Conservation (phyloP, 164 flowering plant genomes). For the Liriodendron chinense region DNA sequence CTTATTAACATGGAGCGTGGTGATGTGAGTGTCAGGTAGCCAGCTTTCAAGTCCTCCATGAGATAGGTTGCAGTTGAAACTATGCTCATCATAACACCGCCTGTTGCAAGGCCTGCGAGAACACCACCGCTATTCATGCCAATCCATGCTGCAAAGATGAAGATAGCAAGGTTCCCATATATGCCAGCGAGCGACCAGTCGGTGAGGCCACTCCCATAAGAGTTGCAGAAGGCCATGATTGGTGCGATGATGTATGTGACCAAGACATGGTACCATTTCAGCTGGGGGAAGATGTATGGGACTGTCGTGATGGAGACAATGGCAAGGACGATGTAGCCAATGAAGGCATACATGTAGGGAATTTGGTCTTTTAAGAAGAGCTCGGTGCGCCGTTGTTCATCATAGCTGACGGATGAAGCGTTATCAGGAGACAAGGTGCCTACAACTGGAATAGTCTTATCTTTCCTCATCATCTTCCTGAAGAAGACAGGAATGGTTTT, state of each 20-base stretch:
- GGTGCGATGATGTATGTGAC: slow-evolving; percentile 35
- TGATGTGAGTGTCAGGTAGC: slow-evolving; percentile 33
- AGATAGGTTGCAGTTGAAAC: slow-evolving; percentile 40
- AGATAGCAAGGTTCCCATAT: slow-evolving; percentile 38
- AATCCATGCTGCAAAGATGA: slow-evolving; percentile 28
- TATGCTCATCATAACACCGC: slow-evolving; percentile 38
- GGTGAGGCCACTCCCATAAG: slow-evolving; percentile 41
- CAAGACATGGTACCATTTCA: slow-evolving; percentile 34
- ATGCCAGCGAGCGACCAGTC: slow-evolving; percentile 41
- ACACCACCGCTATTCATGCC: slow-evolving; percentile 29
- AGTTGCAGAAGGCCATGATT: slow-evolving; percentile 37
- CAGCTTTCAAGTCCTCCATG: slow-evolving; percentile 42
- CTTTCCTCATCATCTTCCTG: neutral
- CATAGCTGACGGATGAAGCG: slow-evolving; percentile 9
- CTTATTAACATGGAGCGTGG: slow-evolving; percentile 36
- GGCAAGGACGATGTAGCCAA: slow-evolving; percentile 25
- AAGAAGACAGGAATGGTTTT: slow-evolving; percentile 3
- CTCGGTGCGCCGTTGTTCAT: slow-evolving; percentile 26
- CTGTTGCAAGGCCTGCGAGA: slow-evolving; percentile 31
- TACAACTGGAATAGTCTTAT: slow-evolving; percentile 2
- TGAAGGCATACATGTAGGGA: slow-evolving; percentile 17
- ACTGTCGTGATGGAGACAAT: slow-evolving; percentile 15
- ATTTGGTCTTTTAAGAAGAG: slow-evolving; percentile 33
- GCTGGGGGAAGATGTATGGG: slow-evolving; percentile 30
- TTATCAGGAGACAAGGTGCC: neutral